Evolutionary conservation across 805 yeast genomes (phyloP), one percentile per base, ranked within the genome.

Genomic region (Zygosaccharomyces pseudorouxii): DNA sequence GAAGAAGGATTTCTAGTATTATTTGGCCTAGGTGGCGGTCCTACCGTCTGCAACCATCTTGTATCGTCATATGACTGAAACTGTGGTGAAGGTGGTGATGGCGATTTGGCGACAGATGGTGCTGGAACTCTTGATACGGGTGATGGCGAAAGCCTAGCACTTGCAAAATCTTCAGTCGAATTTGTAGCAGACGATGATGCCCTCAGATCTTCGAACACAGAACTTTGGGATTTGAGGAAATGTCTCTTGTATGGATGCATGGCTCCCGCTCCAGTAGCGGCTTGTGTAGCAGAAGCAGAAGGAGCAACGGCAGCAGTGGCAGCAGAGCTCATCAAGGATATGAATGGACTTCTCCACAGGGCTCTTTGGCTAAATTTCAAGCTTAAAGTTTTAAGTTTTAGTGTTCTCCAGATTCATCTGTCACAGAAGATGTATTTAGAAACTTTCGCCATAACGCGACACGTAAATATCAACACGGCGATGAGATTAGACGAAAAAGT

Each of bases 221-320:
- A 45, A 30, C 41, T 51, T 33, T 51, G 54, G 14, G 49, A 37
- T 25, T 44, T 25, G 35, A 53, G 36, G 16, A 53, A 42, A 25
- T 48, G 50, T 38, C 42, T 53, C 40, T 51, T 53, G 44, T 53
- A 53, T 19, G 56, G 56, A 42, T 53, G 56, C 45, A 52, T 49
- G 28, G 51, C 28, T 18, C 28, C 29, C 33, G 33, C 28, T 33
- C 25, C 25, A 29, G 36, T 41, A 9, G 36, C 11, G 16, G 36
- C 10, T 25, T 18, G 4, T 19, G 41, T 30, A 10, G 27, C 16
- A 11, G 55, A 46, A 14, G 60, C n/a, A 22, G 38, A 10, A 22
- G 29, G 4, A 23, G 41, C 11, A 23, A 38, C 38, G 19, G 41
- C 11, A 23, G 41, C 38, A 8, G 31, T 10, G 4, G 55, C 46